Evolutionary conservation across 306 rosid species (phyloP).

Genomic region (Lotus japonicus): DNA sequence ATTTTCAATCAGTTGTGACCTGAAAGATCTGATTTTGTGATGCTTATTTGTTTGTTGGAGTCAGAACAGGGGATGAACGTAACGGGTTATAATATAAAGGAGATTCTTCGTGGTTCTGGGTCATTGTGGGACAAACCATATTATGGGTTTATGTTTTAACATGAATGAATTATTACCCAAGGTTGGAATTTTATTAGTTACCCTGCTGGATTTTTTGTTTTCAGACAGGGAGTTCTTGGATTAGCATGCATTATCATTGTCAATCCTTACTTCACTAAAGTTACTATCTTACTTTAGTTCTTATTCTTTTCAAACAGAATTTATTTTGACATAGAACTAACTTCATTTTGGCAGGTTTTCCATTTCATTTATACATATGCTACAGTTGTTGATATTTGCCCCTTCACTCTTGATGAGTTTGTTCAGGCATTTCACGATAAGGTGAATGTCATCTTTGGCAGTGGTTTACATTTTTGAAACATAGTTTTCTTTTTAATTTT

Average conservation of each 20-base stretch:
- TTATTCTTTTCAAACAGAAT: background rate
- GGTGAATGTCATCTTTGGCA: conserved; percentile 50
- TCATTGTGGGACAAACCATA: background rate
- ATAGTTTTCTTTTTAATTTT: conserved; percentile 11
- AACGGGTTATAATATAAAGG: background rate
- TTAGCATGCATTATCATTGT: background rate
- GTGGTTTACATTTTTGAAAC: conserved; percentile 6
- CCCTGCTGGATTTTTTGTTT: conserved; percentile 7
- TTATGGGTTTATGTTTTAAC: background rate
- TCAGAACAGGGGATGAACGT: background rate
- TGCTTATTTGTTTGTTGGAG: background rate
- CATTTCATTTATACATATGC: conserved; percentile 90
- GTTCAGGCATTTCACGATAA: conserved; percentile 89
- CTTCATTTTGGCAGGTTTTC: conserved; percentile 58
- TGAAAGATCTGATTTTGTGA: background rate
- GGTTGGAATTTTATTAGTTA: conserved; percentile 19
- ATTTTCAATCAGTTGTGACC: conserved; percentile 2
- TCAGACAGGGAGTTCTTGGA: background rate
- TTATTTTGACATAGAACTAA: too few species aligned
- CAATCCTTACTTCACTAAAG: background rate
- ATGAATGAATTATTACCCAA: background rate
- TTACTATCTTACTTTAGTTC: conserved; percentile 4
- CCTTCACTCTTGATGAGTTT: conserved; percentile 93
- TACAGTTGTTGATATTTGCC: conserved; percentile 43
- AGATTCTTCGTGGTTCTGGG: conserved; percentile 3